Evolutionary conservation across 192 early-diverging fungal genomes (phyloP).

Genomic region (Coemansia reversa): DNA sequence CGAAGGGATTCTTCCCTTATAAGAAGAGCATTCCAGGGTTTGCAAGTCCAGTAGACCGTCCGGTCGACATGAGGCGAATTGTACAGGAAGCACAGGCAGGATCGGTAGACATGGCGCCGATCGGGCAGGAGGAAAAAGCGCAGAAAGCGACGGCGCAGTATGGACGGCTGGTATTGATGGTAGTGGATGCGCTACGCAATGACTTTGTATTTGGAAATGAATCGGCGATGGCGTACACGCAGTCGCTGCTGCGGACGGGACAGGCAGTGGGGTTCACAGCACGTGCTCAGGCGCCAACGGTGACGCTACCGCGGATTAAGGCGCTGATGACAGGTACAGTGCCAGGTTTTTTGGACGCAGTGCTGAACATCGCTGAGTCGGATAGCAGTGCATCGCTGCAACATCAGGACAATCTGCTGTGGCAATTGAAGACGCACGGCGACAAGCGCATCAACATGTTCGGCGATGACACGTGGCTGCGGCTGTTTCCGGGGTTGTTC

Average conservation of each 20-base stretch:
- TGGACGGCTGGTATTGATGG: constrained; percentile 65
- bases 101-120: not conserved
- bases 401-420: constrained; percentile 73
- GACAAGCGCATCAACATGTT: constrained; percentile 72
- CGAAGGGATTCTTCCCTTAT: constrained; percentile 78
- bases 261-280: constrained; percentile 52
- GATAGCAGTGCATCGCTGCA: constrained; percentile 59
- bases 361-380: constrained; percentile 78
- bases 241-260: constrained; percentile 53
- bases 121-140: not conserved
- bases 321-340: constrained; percentile 74
- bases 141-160: constrained; percentile 20
- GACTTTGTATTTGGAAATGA: constrained; percentile 72
- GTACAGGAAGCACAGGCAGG: not conserved
- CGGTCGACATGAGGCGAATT: constrained; percentile 16
- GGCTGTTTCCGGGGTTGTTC: constrained; percentile 77
- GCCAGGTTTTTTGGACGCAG: constrained; percentile 79
- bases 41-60: constrained; percentile 47
- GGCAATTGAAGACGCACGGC: constrained; percentile 59
- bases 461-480: constrained; percentile 97
- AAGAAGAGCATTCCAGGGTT: constrained; percentile 67
- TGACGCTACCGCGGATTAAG: constrained; percentile 80
- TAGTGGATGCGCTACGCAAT: constrained; percentile 74
- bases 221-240: constrained; percentile 65
- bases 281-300: constrained; percentile 64